Evolutionary conservation across 2,329 filamentous ascomycete species (phyloP), one percentile per base, ranked within the genome.

Genomic region (Drechslera avenae): DNA sequence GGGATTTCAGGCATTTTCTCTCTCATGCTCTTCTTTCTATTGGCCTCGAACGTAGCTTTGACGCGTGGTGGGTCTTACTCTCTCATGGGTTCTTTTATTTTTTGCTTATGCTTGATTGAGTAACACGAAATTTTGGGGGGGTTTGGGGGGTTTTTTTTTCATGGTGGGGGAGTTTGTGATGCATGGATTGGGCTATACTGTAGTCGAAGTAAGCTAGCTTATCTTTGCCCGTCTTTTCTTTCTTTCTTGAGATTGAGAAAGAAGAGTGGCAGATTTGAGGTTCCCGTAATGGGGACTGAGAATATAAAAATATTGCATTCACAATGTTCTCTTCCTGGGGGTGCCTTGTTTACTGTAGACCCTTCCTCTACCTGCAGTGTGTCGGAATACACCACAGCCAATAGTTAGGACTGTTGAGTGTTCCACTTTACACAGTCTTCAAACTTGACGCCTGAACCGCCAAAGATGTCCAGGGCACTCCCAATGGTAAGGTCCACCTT

Each of bases 401-500:
- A n/a, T n/a, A n/a, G n/a, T n/a, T 28, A 56, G 36, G 47, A 44
- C 50, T 73, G 68, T 31, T 56, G 44, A 14, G 52, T 76, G 71
- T 97, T 97, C 94, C 94, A 99, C 63, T 80, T 78, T 30, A 96
- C 86, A 72, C 93, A 97, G 50, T 97, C 92, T 28, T 89, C 87
- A 69, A 97, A 91, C 56, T 83, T 90, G 46, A 97, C 91, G 1
- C 90, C 89, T 14, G 80, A 85, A 1, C 94, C 94, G 7, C 94
- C 94, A 73, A 99, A 99, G 60, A 96, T 91, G 76, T 99, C 94
- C 64, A 99, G 76, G 1, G 94, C 94, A 72, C 94, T 97, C 10
- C 94, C 94, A 69, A 97, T 97, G 0, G 94, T 99, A 63, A 99
- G 79, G 70, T 99, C 92, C 17, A 97, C 87, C 70, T 86, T 90